phyloP scores from a whole-genome alignment of 75 land plant genomes.

The Picea glauca region DNA sequence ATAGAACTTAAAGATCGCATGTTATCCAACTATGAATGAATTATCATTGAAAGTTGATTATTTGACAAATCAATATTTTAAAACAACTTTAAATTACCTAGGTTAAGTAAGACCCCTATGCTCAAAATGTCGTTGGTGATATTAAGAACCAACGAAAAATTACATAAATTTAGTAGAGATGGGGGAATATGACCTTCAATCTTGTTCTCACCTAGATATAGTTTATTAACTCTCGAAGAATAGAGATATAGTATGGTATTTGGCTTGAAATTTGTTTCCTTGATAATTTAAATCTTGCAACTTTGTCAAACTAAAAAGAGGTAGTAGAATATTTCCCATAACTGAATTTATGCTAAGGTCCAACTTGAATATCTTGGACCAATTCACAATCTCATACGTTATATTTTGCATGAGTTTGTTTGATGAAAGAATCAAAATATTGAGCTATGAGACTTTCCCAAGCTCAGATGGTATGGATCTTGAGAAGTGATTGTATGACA shows the following conservation, averaged over 20 bases:
- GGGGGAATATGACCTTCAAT: slow-evolving; percentile 42
- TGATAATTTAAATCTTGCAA: slow-evolving; percentile 34
- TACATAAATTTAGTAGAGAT: slow-evolving; percentile 25
- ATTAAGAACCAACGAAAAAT: slow-evolving; percentile 22
- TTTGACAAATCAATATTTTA: slow-evolving; percentile 42
- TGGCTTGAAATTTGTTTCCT: slow-evolving; percentile 30
- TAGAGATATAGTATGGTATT: slow-evolving; percentile 36
- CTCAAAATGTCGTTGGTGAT: slow-evolving; percentile 19
- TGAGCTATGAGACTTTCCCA: slow-evolving; percentile 18
- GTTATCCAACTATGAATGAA: slow-evolving; percentile 23
- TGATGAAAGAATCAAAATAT: slow-evolving; percentile 17
- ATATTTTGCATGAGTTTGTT: slow-evolving; percentile 35
- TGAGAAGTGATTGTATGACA: too few relatives aligned
- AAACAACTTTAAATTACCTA: slow-evolving; percentile 37
- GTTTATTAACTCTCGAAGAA: slow-evolving; percentile 14
- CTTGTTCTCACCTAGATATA: slow-evolving; percentile 38
- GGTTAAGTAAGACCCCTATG: slow-evolving; percentile 29
- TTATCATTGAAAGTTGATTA: slow-evolving; percentile 37
- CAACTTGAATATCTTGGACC: slow-evolving; percentile 28
- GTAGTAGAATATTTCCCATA: slow-evolving; percentile 44
- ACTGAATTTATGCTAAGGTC: slow-evolving; percentile 50
- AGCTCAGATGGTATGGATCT: slow-evolving; percentile 39
- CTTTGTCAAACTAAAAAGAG: slow-evolving; percentile 23
- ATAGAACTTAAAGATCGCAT: slow-evolving; percentile 34
- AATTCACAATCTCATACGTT: slow-evolving; percentile 34